Base-by-base conservation (phyloP, 148 eudicot genomes). In the Arbutus unedo region DNA sequence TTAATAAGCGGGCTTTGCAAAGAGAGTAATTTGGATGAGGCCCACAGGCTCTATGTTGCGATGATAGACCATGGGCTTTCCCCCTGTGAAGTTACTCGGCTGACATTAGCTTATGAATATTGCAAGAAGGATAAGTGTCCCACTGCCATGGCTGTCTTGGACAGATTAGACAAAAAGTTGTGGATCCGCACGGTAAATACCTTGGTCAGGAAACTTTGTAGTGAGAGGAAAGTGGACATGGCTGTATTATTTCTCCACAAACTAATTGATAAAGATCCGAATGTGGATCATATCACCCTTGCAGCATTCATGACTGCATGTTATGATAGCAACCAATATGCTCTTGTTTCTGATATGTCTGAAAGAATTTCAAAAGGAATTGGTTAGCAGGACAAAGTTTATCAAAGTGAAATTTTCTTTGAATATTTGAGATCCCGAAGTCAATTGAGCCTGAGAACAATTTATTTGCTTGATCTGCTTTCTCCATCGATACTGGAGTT, bases 1-100 rank as follows among this genome's bases (percentile, higher is more conserved):
- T 54, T 96, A 15, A 93, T 96, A 76, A 93, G 98, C 83, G 98
- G 98, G 75, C 87, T 94, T 78, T 96, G 99, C 88, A 94, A 92
- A 84, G 90, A 88, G 44, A 82, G 90, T 41, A 94, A 83, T 74
- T 85, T 94, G 81, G 92, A 90, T 76, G 97, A 91, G 81, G 99
- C 99, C 79, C 88, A 78, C n/a, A 80, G 67, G 79, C 85, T 93
- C 31, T 94, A 91, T 83, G 84, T 85, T 62, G 77, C 89, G 43
- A 96, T 96, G 97, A 82, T 92, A 60, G 91, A 89, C 43, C 91
- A 85, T 47, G 92, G 95, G 23, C 59, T 91, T 51, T 84, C 92
- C 15, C 98, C 98, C 41, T 86, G 92, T 87, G 98, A 96, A 85
- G 98, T 96, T 79, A 94, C 98, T 67, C 89, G 96, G 62, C 21